Conservation (phyloP, 192 early-diverging fungal genomes). For the Rhizophagus prolifer region DNA sequence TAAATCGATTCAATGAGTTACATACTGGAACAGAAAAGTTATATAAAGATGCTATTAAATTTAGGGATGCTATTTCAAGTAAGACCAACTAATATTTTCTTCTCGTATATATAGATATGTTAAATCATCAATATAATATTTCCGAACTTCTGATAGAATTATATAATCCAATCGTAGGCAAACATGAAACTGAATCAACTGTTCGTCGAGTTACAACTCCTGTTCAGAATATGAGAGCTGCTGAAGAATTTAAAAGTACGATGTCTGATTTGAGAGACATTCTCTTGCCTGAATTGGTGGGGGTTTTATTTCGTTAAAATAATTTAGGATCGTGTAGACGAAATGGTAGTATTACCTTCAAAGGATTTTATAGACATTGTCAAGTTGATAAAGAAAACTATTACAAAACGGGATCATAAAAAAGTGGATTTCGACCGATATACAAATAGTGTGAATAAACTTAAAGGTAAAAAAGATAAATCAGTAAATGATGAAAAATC, state of each 20-base stretch:
- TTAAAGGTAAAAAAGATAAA: slow-evolving; percentile 64
- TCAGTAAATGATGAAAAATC: slow-evolving; percentile 65
- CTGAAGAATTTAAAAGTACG: slow-evolving; percentile 33
- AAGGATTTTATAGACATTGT: slow-evolving; percentile 73
- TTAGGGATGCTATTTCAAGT: slow-evolving; percentile 19
- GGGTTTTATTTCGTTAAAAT: slow-evolving; percentile 42
- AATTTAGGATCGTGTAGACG: slow-evolving; percentile 70
- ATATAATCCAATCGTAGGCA: slow-evolving; percentile 35
- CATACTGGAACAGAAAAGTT: slow-evolving; percentile 17
- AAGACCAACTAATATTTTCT: background rate
- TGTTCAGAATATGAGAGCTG: slow-evolving; percentile 36
- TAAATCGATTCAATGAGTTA: background rate
- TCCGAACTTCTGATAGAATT: slow-evolving; percentile 39
- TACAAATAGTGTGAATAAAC: slow-evolving; percentile 67
- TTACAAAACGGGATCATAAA: slow-evolving; percentile 91
- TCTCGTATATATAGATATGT: slow-evolving; percentile 31
- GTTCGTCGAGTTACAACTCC: slow-evolving; percentile 37
- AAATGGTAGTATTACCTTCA: slow-evolving; percentile 74
- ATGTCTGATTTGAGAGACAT: slow-evolving; percentile 41
- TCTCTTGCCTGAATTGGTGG: slow-evolving; percentile 40
- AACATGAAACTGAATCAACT: slow-evolving; percentile 27
- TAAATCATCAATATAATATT: slow-evolving; percentile 44
- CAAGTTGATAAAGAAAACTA: slow-evolving; percentile 77
- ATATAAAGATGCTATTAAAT: slow-evolving; percentile 22
- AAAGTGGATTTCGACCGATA: slow-evolving; percentile 91